Conservation (phyloP, 2,329 filamentous ascomycete genomes). For the Diaporthe sp. region DNA sequence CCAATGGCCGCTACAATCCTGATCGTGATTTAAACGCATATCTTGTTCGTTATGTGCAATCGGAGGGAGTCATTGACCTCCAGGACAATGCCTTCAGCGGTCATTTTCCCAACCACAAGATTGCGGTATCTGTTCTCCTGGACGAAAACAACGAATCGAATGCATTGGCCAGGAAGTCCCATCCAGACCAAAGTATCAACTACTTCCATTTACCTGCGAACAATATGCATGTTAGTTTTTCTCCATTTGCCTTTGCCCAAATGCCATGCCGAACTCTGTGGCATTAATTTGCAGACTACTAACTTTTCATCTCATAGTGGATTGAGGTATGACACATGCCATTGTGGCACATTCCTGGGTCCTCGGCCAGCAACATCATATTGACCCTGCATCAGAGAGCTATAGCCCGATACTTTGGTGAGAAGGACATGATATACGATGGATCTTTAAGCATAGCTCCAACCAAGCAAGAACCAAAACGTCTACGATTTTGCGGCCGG, state of each 20-base stretch:
- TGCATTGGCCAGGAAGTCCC: background rate
- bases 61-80: background rate
- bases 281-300: background rate
- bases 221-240: background rate
- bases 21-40: slow-evolving; percentile 1
- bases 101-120: background rate
- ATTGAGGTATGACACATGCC: background rate
- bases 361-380: background rate
- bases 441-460: background rate
- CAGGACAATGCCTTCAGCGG: background rate
- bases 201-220: slow-evolving; percentile 26
- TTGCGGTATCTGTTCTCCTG: background rate
- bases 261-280: background rate
- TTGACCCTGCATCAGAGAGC: background rate
- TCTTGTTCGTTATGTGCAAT: background rate
- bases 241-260: too few relatives aligned
- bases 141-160: background rate
- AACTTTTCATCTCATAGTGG: background rate
- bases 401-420: slow-evolving; percentile 6
- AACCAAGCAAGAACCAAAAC: background rate
- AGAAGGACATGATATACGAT: background rate
- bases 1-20: background rate
- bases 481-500: background rate
- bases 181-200: background rate
- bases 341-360: too few relatives aligned